phyloP scores from a whole-genome alignment of 129 eudicot species.

The Arctium lappa region DNA sequence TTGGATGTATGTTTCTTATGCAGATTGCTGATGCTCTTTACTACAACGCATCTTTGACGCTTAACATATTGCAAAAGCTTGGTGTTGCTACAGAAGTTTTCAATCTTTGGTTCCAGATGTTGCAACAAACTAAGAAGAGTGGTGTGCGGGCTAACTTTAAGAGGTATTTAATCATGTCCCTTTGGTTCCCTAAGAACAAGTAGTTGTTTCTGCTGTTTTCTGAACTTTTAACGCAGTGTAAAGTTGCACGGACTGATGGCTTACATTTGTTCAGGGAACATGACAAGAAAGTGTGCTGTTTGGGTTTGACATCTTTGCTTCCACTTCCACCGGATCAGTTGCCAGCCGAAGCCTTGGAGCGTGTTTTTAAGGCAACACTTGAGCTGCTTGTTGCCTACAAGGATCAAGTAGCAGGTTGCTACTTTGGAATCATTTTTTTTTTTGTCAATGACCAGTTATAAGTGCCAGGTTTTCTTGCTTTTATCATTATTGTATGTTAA shows the following conservation, averaged over 20 bases:
- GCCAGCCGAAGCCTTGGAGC: constrained; percentile 88
- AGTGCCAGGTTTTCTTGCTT: not conserved
- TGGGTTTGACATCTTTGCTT: constrained; percentile 90
- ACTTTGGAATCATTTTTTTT: not conserved
- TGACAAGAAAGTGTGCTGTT: constrained; percentile 87
- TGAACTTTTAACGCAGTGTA: constrained; percentile 5
- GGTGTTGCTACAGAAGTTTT: constrained; percentile 87
- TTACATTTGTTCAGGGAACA: constrained; percentile 53
- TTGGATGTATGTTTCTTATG: constrained; percentile 15
- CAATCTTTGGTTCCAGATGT: constrained; percentile 93
- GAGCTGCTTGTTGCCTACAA: constrained; percentile 93
- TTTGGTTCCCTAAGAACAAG: not conserved
- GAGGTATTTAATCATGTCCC: constrained; percentile 40
- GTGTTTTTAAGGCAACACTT: constrained; percentile 87
- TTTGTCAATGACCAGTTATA: not conserved
- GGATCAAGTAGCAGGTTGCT: constrained; percentile 88
- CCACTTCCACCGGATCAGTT: constrained; percentile 82
- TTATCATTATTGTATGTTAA: not conserved
- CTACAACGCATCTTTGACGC: constrained; percentile 68
- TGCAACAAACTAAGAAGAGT: constrained; percentile 81
- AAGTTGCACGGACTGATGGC: not conserved
- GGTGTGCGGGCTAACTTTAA: constrained; percentile 74
- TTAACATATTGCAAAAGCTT: constrained; percentile 77
- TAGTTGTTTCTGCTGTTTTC: not conserved
- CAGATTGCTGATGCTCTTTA: constrained; percentile 91